phyloP scores from a whole-genome alignment of 163 green algal species.

The Picocystis sp. region DNA sequence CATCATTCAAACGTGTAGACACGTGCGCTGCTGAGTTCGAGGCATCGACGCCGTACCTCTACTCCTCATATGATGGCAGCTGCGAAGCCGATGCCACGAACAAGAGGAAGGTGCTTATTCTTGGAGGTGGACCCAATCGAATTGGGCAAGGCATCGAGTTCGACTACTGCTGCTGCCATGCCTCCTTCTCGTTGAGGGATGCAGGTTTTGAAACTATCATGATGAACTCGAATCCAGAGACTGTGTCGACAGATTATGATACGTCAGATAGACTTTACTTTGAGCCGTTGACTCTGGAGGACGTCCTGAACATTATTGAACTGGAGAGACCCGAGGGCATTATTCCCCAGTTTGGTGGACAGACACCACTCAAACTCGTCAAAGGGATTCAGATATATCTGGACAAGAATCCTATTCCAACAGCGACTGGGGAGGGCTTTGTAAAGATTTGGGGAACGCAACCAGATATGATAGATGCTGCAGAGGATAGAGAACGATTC shows the following conservation, averaged over 20 bases:
- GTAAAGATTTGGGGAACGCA: slow-evolving; percentile 87
- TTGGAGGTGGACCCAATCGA: slow-evolving; percentile 92
- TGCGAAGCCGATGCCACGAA: slow-evolving; percentile 46
- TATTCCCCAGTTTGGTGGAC: slow-evolving; percentile 96
- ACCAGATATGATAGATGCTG: slow-evolving; percentile 82
- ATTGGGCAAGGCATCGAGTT: slow-evolving; percentile 99
- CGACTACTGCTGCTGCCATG: slow-evolving; percentile 99
- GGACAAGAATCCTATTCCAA: slow-evolving; percentile 55
- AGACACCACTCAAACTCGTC: slow-evolving; percentile 93
- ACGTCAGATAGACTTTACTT: slow-evolving; percentile 95
- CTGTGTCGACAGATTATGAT: slow-evolving; percentile 95
- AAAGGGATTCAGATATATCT: slow-evolving; percentile 59
- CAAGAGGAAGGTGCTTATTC: slow-evolving; percentile 72
- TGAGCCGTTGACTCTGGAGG: slow-evolving; percentile 82
- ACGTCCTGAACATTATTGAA: slow-evolving; percentile 96
- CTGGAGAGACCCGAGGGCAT: slow-evolving; percentile 88
- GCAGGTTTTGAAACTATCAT: slow-evolving; percentile 97
- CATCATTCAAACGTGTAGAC: slow-evolving; percentile 88
- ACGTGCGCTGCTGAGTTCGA: slow-evolving; percentile 98
- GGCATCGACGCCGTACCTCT: slow-evolving; percentile 92
- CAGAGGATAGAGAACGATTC: slow-evolving; percentile 92
- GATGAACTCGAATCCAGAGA: slow-evolving; percentile 99
- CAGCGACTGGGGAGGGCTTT: slow-evolving; percentile 57
- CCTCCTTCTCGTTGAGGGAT: slow-evolving; percentile 72
- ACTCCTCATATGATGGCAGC: slow-evolving; percentile 33